These are phyloP conservation scores for Rhododendron mucronatum DNA, from an alignment of 148 eudicot genomes.

Conservation along the genomic window DNA sequence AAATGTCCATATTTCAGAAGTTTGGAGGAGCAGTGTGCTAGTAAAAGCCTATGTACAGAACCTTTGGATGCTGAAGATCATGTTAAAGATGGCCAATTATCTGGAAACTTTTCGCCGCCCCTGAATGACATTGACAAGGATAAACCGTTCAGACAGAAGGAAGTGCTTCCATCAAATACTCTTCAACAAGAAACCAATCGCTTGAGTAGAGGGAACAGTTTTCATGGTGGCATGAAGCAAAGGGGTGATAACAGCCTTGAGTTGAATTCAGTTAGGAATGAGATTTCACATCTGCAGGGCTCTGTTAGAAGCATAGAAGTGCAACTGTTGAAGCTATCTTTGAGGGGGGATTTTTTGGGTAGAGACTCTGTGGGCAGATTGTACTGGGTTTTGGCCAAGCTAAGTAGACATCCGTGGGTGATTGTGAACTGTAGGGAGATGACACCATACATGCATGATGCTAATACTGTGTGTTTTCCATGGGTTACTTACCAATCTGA, in stretches of 20 bases:
- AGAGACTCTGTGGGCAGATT: conserved; percentile 47
- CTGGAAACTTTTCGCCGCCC: not conserved
- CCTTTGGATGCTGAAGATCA: conserved; percentile 23
- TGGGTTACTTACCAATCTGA: conserved; percentile 57
- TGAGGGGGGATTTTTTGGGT: conserved; percentile 61
- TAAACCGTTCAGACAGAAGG: conserved; percentile 1
- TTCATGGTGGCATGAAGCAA: conserved; percentile 22
- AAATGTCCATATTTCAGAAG: conserved; percentile 8
- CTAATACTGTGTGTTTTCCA: conserved; percentile 17
- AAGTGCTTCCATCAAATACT: conserved; percentile 6
- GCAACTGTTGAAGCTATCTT: conserved; percentile 50
- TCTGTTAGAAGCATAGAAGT: conserved; percentile 36
- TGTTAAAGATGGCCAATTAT: conserved; percentile 16
- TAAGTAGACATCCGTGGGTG: conserved; percentile 32
- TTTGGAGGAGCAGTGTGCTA: conserved; percentile 14
- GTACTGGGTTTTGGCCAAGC: conserved; percentile 50
- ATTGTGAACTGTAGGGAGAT: conserved; percentile 33
- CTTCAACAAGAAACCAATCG: conserved; percentile 21
- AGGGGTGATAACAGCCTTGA: conserved; percentile 21
- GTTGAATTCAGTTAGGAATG: conserved; percentile 33
- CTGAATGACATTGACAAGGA: not conserved
- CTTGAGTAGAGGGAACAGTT: conserved; percentile 23
- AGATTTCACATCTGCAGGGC: conserved; percentile 31
- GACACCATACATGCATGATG: conserved; percentile 20
- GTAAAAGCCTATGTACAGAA: conserved; percentile 17